Evolutionary conservation across 2,329 filamentous ascomycete genomes (phyloP), one percentile per base, ranked within the genome.

Genomic region (Epichloe glyceriae): DNA sequence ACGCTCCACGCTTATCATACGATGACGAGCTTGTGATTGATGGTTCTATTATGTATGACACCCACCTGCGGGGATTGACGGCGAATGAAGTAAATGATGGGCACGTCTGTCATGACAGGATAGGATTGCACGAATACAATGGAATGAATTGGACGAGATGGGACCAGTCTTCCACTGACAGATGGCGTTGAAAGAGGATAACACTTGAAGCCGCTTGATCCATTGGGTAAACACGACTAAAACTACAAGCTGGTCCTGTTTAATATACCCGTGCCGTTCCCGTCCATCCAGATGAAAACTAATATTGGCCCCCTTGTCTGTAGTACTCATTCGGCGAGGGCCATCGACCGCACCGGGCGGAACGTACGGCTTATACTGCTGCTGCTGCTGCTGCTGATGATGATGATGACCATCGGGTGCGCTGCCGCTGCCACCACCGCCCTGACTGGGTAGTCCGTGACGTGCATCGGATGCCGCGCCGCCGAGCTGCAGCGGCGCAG

Each of bases 281-380:
- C 7, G 8, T 30, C 26, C 26, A 30, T 10, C 26, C 26, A 2
- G 8, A 30, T 8, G 8, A 11, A 30, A 30, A 10, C 11, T 20
- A 38, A 17, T 48, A 41, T 12, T 37, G 15, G 17, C 46, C 34
- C 17, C n/a, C 19, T 47, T 74, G 72, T 46, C 76, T 68, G 59
- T 82, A 82, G 58, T 78, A 82, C 60, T 80, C 78, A 47, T 70
- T 71, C 22, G 75, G 73, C 12, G 70, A 71, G 4, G 75, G 4
- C 72, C 75, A 52, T 71, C 76, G 2, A 72, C 72, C 35, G 67
- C 59, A 1, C 67, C 62, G 1, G 70, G 74, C 3, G 78, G 78
- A 3, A 75, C 72, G 52, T 84, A 84, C 0, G 80, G 74, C 61
- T 77, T 82, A 57, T 82, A 83, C 61, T 80, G 77, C 39, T 69